Evolutionary conservation across 306 rosid species (phyloP).

Genomic region (Ormosia semicastrata): DNA sequence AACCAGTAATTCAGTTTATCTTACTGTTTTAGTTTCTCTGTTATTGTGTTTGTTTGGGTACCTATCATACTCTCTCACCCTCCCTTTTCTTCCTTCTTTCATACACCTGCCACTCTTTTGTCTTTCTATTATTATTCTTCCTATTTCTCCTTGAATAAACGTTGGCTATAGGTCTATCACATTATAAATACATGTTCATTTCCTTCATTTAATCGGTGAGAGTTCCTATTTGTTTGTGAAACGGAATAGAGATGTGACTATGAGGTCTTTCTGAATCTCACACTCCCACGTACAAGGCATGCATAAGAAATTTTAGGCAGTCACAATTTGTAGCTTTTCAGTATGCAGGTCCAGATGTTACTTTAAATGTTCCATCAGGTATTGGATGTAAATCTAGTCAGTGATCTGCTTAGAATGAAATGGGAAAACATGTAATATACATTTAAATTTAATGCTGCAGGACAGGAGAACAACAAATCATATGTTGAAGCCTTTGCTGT

Average conservation of each 20-base stretch:
- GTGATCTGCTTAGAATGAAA: conserved; percentile 13
- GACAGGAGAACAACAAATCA: conserved; percentile 35
- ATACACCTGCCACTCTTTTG: no score
- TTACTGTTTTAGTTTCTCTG: no score
- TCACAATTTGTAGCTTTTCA: conserved; percentile 8
- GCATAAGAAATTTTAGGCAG: conserved; percentile 10
- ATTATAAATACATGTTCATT: not conserved
- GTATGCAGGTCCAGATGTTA: not conserved
- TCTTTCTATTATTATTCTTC: no score
- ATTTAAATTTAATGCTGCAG: conserved; percentile 35
- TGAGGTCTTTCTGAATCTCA: not conserved
- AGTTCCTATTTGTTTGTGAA: conserved; percentile 1
- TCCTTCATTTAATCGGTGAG: not conserved
- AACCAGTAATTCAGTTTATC: no score
- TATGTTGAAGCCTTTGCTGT: conserved; percentile 40
- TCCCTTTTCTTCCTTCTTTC: no score
- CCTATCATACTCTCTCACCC: no score
- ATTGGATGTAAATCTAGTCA: not conserved
- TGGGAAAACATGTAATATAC: not conserved
- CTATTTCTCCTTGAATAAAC: no score
- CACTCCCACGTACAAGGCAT: not conserved
- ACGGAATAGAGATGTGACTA: not conserved
- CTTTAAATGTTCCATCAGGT: conserved; percentile 3
- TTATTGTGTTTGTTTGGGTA: no score
- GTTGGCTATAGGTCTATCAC: no score